Base-by-base conservation (phyloP, 768 basidiomycete species). In the Agrocybe praecox region DNA sequence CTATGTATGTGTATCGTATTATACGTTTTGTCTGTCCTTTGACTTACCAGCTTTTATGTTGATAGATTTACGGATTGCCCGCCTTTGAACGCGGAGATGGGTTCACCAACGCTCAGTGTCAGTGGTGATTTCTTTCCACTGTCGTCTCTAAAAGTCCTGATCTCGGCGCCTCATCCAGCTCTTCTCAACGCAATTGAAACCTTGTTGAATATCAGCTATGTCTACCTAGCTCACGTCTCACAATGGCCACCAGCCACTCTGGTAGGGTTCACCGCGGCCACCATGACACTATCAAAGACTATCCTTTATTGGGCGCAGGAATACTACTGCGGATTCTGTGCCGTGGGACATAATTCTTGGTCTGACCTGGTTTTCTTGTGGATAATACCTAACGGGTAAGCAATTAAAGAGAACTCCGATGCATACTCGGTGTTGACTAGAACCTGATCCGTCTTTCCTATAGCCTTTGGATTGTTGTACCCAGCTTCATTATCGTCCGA, bases 241-340 rank as follows among this genome's bases (percentile, higher is more conserved):
- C 64, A 72, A 50, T 86, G 85, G 70, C 82, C 90, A 2, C 74
- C 82, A 12, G 90, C 94, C 0, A 81, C 89, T 1, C 61, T 95
- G 23, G 65, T 96, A 52, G 94, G 92, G 4, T 90, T 94, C 65
- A 76, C 82, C 17, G 79, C 84, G 1, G 86, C 80, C 2, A 69
- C 80, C n/a, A 87, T 94, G 88, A 96, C 94, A 0, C 72, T 94
- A 42, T 82, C 87, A 34, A 96, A 96, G 76, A 96, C 94, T 2
- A 67, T 85, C 7, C 78, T 96, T n/a, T 96, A 96, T 71, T 84
- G 82, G 79, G 68, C 77, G 14, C 87, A 93, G 67, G 94, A 95
- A 70, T 89, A 88, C 69, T 92, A 78, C 65, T 92, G 91, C 68
- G 78, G 80, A 2, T 85, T 76, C 49, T 94, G 92, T 64, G 76